These are phyloP conservation scores for Baffinella frigidus DNA, from an alignment of 208 protist species.

Conservation along the genomic window DNA sequence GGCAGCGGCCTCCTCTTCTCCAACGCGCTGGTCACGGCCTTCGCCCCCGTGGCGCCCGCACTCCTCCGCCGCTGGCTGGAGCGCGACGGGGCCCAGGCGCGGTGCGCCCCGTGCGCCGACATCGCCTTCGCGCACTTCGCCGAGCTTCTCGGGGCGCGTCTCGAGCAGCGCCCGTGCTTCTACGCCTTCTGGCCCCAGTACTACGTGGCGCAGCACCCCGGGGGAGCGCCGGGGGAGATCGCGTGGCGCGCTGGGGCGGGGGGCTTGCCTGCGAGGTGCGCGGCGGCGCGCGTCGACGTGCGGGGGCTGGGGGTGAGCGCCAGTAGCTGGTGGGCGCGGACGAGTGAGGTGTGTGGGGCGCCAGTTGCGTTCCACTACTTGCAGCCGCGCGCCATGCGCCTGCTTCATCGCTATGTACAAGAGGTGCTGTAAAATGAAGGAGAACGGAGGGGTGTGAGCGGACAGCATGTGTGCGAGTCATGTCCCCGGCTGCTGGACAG, in stretches of 20 bases:
- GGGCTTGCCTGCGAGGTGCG: background rate
- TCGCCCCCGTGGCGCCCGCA: background rate
- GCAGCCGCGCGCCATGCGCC: background rate
- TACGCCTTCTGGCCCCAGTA: constrained; percentile 8
- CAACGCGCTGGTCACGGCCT: background rate
- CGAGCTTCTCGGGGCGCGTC: background rate
- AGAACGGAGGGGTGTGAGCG: too few species aligned
- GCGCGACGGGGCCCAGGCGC: too few species aligned
- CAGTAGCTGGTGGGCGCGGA: constrained; percentile 1
- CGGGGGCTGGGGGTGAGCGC: background rate
- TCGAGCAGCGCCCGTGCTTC: constrained; percentile 15
- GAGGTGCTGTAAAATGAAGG: too few species aligned
- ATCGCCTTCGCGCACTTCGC: background rate
- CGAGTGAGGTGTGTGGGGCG: background rate
- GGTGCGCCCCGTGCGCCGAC: background rate
- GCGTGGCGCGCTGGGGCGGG: background rate
- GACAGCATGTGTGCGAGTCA: too few species aligned
- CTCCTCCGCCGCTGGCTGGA: background rate
- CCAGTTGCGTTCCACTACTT: constrained; percentile 9
- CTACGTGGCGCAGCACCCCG: background rate
- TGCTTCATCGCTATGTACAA: background rate
- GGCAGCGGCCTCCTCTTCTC: background rate
- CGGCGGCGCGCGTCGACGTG: background rate
- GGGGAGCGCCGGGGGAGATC: too few species aligned
- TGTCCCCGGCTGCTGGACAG: too few species aligned